Conservation (phyloP, 768 basidiomycete genomes). For the Hortiboletus campestris region DNA sequence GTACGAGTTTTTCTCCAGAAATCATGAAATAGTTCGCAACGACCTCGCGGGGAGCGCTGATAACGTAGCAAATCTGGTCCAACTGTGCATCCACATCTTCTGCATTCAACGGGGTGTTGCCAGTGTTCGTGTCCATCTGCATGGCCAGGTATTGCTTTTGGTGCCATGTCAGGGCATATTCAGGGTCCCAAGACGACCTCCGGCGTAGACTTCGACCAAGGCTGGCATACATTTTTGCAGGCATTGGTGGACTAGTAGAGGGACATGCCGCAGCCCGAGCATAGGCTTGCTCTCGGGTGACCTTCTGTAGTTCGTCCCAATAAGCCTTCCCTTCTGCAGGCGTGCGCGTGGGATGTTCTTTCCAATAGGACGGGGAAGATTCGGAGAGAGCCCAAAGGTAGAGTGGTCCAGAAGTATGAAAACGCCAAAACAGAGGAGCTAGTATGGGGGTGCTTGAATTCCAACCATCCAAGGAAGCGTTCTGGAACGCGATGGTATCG, state of each 20-base stretch:
- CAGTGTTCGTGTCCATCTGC: constrained; percentile 42
- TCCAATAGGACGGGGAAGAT: constrained; percentile 52
- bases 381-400: constrained; percentile 59
- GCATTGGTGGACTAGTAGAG: constrained; percentile 18
- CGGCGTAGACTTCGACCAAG: constrained; percentile 57
- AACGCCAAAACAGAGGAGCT: constrained; percentile 66
- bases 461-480: constrained; percentile 43
- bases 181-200: constrained; percentile 54
- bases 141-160: constrained; percentile 64
- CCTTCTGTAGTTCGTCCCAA: constrained; percentile 57
- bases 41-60: constrained; percentile 52
- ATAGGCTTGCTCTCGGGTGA: constrained; percentile 41
- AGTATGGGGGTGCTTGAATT: constrained; percentile 40
- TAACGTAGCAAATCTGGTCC: constrained; percentile 48
- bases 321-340: constrained; percentile 42
- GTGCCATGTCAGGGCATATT: constrained; percentile 63
- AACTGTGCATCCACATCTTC: constrained; percentile 42
- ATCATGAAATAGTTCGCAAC: constrained; percentile 45
- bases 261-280: constrained; percentile 19
- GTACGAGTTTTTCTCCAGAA: constrained; percentile 38
- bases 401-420: constrained; percentile 54
- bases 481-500: constrained; percentile 47
- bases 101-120: constrained; percentile 49
- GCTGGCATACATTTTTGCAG: constrained; percentile 26
- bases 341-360: constrained; percentile 42